phyloP scores from a whole-genome alignment of 495 filamentous ascomycete genomes.

The Clohesyomyces aquaticus region DNA sequence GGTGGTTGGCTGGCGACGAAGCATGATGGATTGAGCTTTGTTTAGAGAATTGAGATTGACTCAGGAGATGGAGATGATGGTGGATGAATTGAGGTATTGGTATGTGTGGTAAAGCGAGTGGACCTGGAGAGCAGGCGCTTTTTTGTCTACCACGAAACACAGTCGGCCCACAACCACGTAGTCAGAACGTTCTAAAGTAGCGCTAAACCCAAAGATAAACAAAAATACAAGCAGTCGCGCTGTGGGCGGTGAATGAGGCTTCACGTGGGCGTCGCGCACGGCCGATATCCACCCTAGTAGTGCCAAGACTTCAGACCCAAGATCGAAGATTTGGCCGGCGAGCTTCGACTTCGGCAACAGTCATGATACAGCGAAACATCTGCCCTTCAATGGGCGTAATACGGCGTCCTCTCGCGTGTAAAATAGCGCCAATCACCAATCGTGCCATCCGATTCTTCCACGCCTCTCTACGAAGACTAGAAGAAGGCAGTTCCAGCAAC shows the following conservation, averaged over 20 bases:
- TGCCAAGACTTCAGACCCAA: constrained; percentile 8
- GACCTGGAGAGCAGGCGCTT: neutral
- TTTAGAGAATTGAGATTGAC: neutral
- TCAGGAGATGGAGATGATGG: neutral
- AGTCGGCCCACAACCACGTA: neutral
- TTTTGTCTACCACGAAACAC: neutral
- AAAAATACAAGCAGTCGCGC: neutral
- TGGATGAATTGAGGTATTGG: neutral
- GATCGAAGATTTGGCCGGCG: neutral
- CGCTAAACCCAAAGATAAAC: neutral
- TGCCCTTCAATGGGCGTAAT: constrained; percentile 35
- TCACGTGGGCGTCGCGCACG: neutral
- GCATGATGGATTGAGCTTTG: constrained; percentile 23
- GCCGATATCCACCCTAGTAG: neutral
- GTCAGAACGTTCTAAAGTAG: neutral
- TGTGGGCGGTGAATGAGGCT: neutral
- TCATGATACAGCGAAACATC: constrained; percentile 26
- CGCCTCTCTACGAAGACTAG: constrained; percentile 10
- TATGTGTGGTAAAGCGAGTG: neutral
- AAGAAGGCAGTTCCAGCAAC: constrained; percentile 3
- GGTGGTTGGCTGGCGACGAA: constrained; percentile 34
- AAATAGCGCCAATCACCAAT: constrained; percentile 9
- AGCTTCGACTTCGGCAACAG: constrained; percentile 1
- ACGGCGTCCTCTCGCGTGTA: constrained; percentile 11
- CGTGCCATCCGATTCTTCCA: constrained; percentile 13